A percentile compares a stretch with the other conserved stretches of the same genome.
Conservation (phyloP, 352 stramenopile genomes). For the Phytophthora hybrid region DNA sequence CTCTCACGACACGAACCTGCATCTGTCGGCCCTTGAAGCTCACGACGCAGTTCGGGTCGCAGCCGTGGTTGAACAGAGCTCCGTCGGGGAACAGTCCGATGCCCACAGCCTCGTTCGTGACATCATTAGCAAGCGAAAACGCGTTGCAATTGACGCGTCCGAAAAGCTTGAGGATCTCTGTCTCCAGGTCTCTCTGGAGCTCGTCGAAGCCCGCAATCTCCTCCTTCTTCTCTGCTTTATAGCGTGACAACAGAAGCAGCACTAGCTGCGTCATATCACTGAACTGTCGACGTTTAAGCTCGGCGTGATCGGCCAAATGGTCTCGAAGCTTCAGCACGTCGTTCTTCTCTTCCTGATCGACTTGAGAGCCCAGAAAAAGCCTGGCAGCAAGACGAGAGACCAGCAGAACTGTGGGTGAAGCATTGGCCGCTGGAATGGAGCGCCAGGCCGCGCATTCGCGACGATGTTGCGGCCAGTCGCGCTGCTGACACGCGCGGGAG, state of each 20-base stretch:
- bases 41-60: slow-evolving; percentile 75
- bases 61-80: slow-evolving; percentile 83
- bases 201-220: slow-evolving; percentile 29
- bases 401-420: slow-evolving; percentile 65
- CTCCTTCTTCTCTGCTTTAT: slow-evolving; percentile 40
- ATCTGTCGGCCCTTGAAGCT: slow-evolving; percentile 63
- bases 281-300: slow-evolving; percentile 49
- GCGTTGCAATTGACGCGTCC: slow-evolving; percentile 84
- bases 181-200: slow-evolving; percentile 41
- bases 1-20: slow-evolving; percentile 55
- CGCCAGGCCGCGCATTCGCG: slow-evolving; percentile 63
- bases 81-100: slow-evolving; percentile 72
- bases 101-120: slow-evolving; percentile 55
- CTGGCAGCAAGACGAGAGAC: slow-evolving; percentile 52
- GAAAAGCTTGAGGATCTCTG: slow-evolving; percentile 61
- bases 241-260: slow-evolving; percentile 56
- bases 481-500: slow-evolving; percentile 68
- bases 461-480: slow-evolving; percentile 62
- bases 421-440: slow-evolving; percentile 30
- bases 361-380: slow-evolving; percentile 38
- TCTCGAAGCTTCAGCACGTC: slow-evolving; percentile 52
- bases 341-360: slow-evolving; percentile 16
- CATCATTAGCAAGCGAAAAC: slow-evolving; percentile 69
- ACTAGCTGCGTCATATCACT: slow-evolving; percentile 72
- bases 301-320: slow-evolving; percentile 55